Evolutionary conservation across 257 asterid species (phyloP), one percentile per base, ranked within the genome.

Genomic region (Solanum habrochaites): DNA sequence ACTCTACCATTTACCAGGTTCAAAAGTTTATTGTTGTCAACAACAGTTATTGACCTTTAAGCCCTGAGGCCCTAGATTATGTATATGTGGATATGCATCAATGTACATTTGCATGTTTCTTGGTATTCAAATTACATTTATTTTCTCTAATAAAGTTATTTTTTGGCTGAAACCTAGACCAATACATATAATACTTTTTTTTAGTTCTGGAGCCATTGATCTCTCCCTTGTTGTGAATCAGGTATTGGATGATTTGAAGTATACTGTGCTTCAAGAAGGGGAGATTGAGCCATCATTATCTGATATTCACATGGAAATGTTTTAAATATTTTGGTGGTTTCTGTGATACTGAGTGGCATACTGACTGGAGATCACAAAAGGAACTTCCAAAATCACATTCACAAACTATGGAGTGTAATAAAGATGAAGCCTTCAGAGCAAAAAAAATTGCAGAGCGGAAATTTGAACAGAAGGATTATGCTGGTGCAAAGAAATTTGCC

Each of bases 351-450:
- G 89, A 86, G 77, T 89, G 87, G 78, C 70, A 14, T 49, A 80
- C 86, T 37, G 88, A 88, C 74, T 86, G 84, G 73, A 80, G 85
- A 42, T 21, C 83, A 78, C 86, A 49, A 58, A 89, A 64, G 45
- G 21, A 83, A 85, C 86, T 32, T 87, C 81, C 45, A 25, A 69
- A 87, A 83, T 77, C 88, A 37, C 83, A 85, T 84, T 80, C 67
- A 85, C 74, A 56, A 72, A 87, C 52, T 29, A 96, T 94, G 98
- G 98, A 95, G 87, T 95, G 98, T 91, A 95, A 95, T 82, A 91
- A 86, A 90, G 98, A 95, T 45, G 98, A 94, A 90, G 98, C 98
- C 7, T 74, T 90, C 52, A 88, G 98, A 60, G 95, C 98, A 37
- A 95, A 89, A 88, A 25, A 84, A 69, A 92, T 95, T 83, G 98